Base-by-base conservation (phyloP, 441 rosid species). In the Croton setiger region DNA sequence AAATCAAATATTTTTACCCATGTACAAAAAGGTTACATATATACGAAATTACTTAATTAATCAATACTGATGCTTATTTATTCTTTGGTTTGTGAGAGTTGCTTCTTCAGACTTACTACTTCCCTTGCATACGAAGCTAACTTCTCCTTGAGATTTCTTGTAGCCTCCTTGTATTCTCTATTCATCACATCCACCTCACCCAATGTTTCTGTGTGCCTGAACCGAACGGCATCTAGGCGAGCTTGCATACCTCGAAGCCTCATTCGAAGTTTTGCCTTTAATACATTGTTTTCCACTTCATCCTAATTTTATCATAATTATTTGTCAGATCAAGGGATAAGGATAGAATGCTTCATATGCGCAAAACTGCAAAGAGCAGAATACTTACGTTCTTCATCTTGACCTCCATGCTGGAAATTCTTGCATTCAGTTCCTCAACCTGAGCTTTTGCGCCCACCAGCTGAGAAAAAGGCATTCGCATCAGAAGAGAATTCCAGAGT, bases 191-290 rank as follows among this genome's bases (percentile, higher is more conserved):
- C 85, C 41, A 71, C 36, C 74, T 87, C 90, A 15, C 73, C 72
- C 62, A 87, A 7, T 39, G 51, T 74, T 76, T 86, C 82, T 52
- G 75, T 72, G 84, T 85, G 71, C 60, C 93, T 82, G 48, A 76
- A 49, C 44, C 84, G 77, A 39, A 81, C 63, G 17, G 96, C 96
- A 41, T 90, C 96, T 65, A 85, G 75, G 72, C 81, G 87, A 4
- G 92, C 92, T 74, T 90, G 93, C 4, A 90, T 86, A 72, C 97
- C 89, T 7, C 82, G 81, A 23, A 90, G 88, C 78, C 87, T 83
- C 96, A 90, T 92, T 74, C 84, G 80, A 18, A 85, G 85, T 79
- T 89, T 95, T 64, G 95, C 91, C 72, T 52, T 90, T 63, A 83
- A 92, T 75, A 77, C 90, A 55, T 72, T 68, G 55, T 68, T 72